Evolutionary conservation across 768 basidiomycete species (phyloP).

Genomic region (Udeniomyces megalosporus): DNA sequence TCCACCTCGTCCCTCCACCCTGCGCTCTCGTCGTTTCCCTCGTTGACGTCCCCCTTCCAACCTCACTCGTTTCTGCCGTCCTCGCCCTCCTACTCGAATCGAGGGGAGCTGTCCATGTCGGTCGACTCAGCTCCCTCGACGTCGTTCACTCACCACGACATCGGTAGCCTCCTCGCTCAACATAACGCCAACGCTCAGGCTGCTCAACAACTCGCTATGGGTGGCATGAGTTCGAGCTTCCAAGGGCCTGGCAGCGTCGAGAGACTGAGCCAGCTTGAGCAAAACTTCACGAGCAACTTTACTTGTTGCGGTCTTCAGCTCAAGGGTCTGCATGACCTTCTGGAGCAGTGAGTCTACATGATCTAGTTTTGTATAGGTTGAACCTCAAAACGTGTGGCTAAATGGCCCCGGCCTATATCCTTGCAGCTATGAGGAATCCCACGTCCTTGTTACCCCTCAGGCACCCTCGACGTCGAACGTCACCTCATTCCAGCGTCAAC

Average conservation of each 20-base stretch:
- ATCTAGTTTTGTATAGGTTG: neutral
- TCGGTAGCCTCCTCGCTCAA: conserved; percentile 5
- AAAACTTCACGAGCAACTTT: conserved; percentile 43
- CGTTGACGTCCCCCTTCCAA: conserved; percentile 1
- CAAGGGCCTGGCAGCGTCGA: conserved; percentile 10
- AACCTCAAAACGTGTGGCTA: neutral
- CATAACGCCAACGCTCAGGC: neutral
- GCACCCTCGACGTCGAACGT: conserved; percentile 17
- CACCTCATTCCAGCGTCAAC: conserved; percentile 14
- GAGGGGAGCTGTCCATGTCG: conserved; percentile 15
- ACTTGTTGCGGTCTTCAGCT: conserved; percentile 72
- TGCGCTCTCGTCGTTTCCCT: conserved; percentile 1
- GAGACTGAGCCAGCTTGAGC: conserved; percentile 12
- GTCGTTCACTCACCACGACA: conserved; percentile 10
- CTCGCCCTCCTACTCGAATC: conserved; percentile 4
- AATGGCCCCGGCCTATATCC: neutral
- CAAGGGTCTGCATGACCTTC: conserved; percentile 59
- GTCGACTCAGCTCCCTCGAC: conserved; percentile 10
- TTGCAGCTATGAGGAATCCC: conserved; percentile 57
- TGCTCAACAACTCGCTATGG: neutral
- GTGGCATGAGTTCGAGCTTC: conserved; percentile 5
- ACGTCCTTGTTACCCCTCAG: conserved; percentile 36
- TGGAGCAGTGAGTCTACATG: conserved; percentile 43
- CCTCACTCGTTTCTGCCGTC: conserved; percentile 10
- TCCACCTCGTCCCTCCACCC: neutral